Evolutionary conservation across 2,329 filamentous ascomycete species (phyloP), one percentile per base, ranked within the genome.

Genomic region (Dryadomyces sulphureus): DNA sequence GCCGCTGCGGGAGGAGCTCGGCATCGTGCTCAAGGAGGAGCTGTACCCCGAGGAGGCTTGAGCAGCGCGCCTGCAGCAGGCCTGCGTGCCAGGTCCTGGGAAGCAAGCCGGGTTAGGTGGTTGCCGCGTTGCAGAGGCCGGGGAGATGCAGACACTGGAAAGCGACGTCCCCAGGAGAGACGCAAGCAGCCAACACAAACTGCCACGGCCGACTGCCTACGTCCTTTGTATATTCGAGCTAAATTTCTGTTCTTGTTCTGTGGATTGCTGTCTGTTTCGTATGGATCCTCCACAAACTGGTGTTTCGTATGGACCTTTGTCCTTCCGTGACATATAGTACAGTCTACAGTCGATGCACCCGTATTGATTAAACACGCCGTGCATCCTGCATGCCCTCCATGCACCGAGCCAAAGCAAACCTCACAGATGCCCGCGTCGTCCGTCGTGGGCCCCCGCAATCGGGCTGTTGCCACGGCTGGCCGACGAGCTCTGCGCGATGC

Each of bases 1-100:
- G 75, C 75, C 82, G 54, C 74, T 96, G 60, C 82, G 89, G 60
- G 86, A 94, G 75, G 90, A 96, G 73, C 80, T 96, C 53, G 90
- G 90, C 58, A 79, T 96, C 59, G 72, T 78, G 55, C 77, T 95
- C 58, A 94, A 92, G 75, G 90, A 96, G 75, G 80, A 86, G 60
- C 74, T 96, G 65, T 96, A 88, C 70, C 88, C 90, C 24, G 53
- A 54, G 48, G 51, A 54, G 35, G 46, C 48, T 20, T 52, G 49
- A 47, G 38, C 1, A 7, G 17, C 34, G 16, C 34, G 16, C 5
- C 34, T 12, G 19, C 38, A 22, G 7, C 9, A 14, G n/a, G 17
- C 11, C 14, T 42, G 41, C 41, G 27, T 19, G 41, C 39, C 12
- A 9, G 19, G 5, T 12, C 20, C 19, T 38, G 20, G 36, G 14